Percentiles rank a stretch among this genome's conserved stretches.
Evolutionary conservation across 768 basidiomycete genomes (phyloP).

Genomic region (Psilocybe subaeruginosa): DNA sequence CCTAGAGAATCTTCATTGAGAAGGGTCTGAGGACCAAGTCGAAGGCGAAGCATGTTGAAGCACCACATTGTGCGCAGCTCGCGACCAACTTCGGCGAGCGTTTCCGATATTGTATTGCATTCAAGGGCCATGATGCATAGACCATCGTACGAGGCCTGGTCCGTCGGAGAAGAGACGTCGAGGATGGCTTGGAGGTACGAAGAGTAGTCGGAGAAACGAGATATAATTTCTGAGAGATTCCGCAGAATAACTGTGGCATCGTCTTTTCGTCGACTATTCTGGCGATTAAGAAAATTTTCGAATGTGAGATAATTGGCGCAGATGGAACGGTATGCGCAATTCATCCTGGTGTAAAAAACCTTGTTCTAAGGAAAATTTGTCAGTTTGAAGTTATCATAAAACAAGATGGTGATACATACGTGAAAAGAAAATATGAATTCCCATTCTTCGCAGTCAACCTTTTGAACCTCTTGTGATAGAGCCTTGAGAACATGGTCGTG

Average conservation of each 20-base stretch:
- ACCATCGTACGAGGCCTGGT: slow-evolving; percentile 31
- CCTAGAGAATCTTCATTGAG: slow-evolving; percentile 33
- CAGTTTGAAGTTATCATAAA: background rate
- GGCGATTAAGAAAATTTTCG: slow-evolving; percentile 27
- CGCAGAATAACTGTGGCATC: slow-evolving; percentile 29
- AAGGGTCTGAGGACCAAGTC: slow-evolving; percentile 29
- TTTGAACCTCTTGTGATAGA: slow-evolving; percentile 11
- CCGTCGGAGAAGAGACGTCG: slow-evolving; percentile 28
- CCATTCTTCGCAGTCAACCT: slow-evolving; percentile 23
- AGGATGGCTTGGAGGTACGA: slow-evolving; percentile 35
- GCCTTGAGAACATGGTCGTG: slow-evolving; percentile 27
- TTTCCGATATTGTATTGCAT: slow-evolving; percentile 32
- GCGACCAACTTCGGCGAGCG: slow-evolving; percentile 39
- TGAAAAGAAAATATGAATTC: slow-evolving; percentile 28
- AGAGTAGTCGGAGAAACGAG: slow-evolving; percentile 33
- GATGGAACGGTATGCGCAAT: slow-evolving; percentile 37
- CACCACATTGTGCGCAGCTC: slow-evolving; percentile 38
- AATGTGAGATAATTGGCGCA: slow-evolving; percentile 36
- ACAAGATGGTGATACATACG: slow-evolving; percentile 12
- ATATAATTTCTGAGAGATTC: slow-evolving; percentile 33
- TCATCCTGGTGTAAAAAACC: slow-evolving; percentile 28
- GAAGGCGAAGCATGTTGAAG: slow-evolving; percentile 26
- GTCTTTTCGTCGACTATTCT: slow-evolving; percentile 9
- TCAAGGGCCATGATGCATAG: slow-evolving; percentile 35
- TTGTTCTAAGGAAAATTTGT: slow-evolving; percentile 21